Percentiles rank a stretch among this genome's conserved stretches.
Conservation (phyloP, 768 basidiomycete species). For the Amanita inopinata region DNA sequence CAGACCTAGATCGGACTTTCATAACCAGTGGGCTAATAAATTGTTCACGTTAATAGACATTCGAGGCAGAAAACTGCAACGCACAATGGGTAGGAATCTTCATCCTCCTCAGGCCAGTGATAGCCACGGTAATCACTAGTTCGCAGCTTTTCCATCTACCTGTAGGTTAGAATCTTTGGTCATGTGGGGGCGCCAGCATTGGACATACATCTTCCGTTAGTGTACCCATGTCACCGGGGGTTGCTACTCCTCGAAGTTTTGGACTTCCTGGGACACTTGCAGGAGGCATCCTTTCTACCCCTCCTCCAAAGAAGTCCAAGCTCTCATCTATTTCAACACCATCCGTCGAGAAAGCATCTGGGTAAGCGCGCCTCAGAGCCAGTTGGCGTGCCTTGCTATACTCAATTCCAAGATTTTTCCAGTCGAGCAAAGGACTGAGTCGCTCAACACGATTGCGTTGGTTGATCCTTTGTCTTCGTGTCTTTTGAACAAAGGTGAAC, state of each 20-base stretch:
- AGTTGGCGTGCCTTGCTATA: conserved; percentile 93
- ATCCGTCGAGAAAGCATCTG: conserved; percentile 72
- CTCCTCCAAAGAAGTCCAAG: conserved; percentile 40
- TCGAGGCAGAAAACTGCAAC: conserved; percentile 22
- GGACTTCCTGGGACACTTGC: conserved; percentile 85
- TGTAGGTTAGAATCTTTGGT: not conserved
- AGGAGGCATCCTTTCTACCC: conserved; percentile 60
- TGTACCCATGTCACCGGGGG: conserved; percentile 90
- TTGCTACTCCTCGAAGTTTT: conserved; percentile 74
- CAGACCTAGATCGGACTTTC: conserved; percentile 79
- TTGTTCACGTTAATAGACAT: conserved; percentile 6
- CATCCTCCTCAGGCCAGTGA: conserved; percentile 64
- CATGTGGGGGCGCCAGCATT: conserved; percentile 3
- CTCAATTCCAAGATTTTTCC: conserved; percentile 97
- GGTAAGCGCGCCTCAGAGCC: conserved; percentile 87
- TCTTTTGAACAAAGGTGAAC: conserved; percentile 69
- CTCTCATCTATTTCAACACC: conserved; percentile 37
- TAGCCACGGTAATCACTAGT: conserved; percentile 83
- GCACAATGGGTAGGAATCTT: conserved; percentile 85
- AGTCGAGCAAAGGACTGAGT: conserved; percentile 86
- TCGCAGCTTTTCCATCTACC: conserved; percentile 71
- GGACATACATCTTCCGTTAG: conserved; percentile 68
- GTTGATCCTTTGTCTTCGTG: conserved; percentile 95
- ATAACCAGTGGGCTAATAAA: conserved; percentile 68
- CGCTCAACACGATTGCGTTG: conserved; percentile 98